phyloP scores from a whole-genome alignment of 2,329 filamentous ascomycete genomes.

The Alternaria sp. region DNA sequence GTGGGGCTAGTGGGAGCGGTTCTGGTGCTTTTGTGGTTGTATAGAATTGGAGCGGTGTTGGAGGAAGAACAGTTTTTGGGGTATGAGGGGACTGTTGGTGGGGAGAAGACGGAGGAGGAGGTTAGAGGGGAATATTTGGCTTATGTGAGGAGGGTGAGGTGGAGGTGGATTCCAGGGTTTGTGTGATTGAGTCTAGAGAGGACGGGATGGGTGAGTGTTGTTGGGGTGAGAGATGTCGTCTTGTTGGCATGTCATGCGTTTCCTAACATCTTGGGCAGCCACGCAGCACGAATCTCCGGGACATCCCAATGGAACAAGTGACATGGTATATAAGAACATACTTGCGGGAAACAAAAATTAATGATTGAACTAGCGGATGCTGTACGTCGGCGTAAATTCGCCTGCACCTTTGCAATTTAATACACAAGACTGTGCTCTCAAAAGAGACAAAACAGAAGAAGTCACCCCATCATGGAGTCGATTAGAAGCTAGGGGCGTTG shows the following conservation, averaged over 20 bases:
- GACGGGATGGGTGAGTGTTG: neutral
- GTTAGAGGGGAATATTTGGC: neutral
- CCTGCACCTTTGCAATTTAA: neutral
- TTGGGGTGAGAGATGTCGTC: neutral
- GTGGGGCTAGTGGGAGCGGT: neutral
- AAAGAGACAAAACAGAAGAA: neutral
- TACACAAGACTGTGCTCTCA: neutral
- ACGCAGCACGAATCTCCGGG: neutral
- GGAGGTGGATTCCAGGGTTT: neutral
- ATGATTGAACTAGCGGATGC: neutral
- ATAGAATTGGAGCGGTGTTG: neutral
- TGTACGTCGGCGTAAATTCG: neutral
- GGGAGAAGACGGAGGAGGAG: neutral
- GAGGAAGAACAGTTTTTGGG: neutral
- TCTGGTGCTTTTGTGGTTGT: neutral
- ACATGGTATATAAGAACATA: neutral
- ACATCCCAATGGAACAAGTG: neutral
- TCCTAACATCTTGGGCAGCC: neutral
- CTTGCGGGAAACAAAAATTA: neutral
- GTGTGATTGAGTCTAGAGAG: neutral
- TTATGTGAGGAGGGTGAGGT: neutral
- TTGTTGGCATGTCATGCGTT: neutral
- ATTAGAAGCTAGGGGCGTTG: conserved; percentile 50
- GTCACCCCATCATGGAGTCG: neutral
- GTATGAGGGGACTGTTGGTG: neutral